phyloP scores from a whole-genome alignment of 202 grass and related monocot species.

The Carex arenaria region DNA sequence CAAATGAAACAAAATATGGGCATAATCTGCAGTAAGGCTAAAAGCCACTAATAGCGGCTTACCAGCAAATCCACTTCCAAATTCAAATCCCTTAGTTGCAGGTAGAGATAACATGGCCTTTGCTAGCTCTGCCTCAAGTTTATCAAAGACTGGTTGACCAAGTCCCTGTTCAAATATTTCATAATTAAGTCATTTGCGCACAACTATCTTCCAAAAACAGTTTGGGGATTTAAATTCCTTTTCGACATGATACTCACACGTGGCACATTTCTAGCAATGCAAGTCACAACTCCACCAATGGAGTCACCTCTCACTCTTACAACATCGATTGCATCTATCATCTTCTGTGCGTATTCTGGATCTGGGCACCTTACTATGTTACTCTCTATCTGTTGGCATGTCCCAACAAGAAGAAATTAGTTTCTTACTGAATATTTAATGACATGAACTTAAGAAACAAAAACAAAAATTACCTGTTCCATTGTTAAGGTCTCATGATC shows the following conservation, averaged over 20 bases:
- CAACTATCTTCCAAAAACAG: not conserved
- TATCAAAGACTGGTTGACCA: constrained; percentile 92
- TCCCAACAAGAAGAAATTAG: constrained; percentile 13
- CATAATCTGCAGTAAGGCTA: not conserved
- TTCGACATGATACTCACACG: constrained; percentile 52
- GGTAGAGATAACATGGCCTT: constrained; percentile 95
- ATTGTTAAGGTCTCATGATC: constrained; percentile 71
- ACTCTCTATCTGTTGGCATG: constrained; percentile 77
- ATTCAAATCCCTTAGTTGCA: constrained; percentile 95
- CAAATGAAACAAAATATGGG: not conserved
- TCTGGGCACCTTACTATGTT: constrained; percentile 93
- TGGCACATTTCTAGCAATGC: constrained; percentile 95
- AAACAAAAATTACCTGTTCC: constrained; percentile 52
- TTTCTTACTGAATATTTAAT: not conserved
- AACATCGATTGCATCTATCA: constrained; percentile 90
- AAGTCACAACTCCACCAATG: constrained; percentile 88
- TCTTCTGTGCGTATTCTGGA: constrained; percentile 93
- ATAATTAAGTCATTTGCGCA: not conserved
- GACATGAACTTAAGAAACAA: not conserved
- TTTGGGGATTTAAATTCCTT: not conserved
- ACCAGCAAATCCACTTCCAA: constrained; percentile 96
- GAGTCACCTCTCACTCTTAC: constrained; percentile 81
- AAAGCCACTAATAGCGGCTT: constrained; percentile 8
- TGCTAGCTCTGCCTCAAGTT: constrained; percentile 89
- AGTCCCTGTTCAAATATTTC: constrained; percentile 56